Percentiles rank a stretch among this genome's conserved stretches.
Evolutionary conservation across 768 basidiomycete species (phyloP).

Genomic region (Gloeophyllum trabeum): DNA sequence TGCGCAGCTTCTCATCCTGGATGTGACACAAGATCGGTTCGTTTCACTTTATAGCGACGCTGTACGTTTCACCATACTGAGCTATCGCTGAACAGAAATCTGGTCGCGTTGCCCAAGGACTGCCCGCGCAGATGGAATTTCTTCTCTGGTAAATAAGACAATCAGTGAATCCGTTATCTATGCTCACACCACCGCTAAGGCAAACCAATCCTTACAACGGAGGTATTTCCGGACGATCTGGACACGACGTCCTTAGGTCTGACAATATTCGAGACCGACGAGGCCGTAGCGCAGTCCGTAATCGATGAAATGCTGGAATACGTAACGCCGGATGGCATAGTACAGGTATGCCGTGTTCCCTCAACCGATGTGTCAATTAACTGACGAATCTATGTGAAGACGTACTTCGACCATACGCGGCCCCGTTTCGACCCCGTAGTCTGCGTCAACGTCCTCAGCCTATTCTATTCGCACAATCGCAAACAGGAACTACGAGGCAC

Average conservation of each 20-base stretch:
- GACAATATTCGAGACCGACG: conserved; percentile 21
- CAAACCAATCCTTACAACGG: conserved; percentile 31
- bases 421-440: conserved; percentile 37
- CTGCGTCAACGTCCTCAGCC: conserved; percentile 31
- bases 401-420: conserved; percentile 30
- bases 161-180: conserved; percentile 1
- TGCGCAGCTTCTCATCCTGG: conserved; percentile 46
- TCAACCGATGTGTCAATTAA: too few relatives aligned
- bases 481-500: conserved; percentile 28
- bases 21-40: conserved; percentile 34
- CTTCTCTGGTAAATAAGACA: conserved; percentile 27
- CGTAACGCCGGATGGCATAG: conserved; percentile 33
- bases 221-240: conserved; percentile 35
- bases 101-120: conserved; percentile 25
- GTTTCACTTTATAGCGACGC: conserved; percentile 5
- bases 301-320: conserved; percentile 44
- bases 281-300: conserved; percentile 22
- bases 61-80: conserved; percentile 1
- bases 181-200: conserved; percentile 13
- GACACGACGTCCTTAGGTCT: conserved; percentile 45
- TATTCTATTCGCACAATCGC: conserved; percentile 35
- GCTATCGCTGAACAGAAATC: conserved; percentile 17
- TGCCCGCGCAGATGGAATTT: conserved; percentile 41
- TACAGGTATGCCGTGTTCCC: conserved; percentile 23
- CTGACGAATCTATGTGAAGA: too few relatives aligned